Evolutionary conservation across 2,329 filamentous ascomycete genomes (phyloP), one percentile per base, ranked within the genome.

Genomic region (Daldinia eschscholtzii): DNA sequence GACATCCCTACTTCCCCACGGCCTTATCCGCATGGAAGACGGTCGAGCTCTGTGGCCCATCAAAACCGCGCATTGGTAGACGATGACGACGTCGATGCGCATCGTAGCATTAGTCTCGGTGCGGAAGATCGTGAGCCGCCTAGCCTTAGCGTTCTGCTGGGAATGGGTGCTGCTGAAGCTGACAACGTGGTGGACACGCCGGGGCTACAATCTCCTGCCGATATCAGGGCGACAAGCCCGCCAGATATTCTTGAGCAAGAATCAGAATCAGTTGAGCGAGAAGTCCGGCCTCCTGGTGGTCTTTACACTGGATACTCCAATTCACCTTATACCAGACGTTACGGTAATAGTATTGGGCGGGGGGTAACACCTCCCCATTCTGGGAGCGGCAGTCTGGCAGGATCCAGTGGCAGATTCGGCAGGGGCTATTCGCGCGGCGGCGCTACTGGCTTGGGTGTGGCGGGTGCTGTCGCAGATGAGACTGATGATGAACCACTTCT

Each of bases 1-100:
- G 90, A 92, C 70, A 93, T 93, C 46, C 91, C 91, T 0, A 83
- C 90, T 1, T 93, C 91, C 0, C 92, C 92, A 3, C 85, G 91
- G 57, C 83, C 87, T 33, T 83, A 82, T 33, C 83, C 83, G 2
- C 84, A 87, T 69, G 84, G 83, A 52, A 83, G 91, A 60, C 84
- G 91, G n/a, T 89, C 91, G 1, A 92, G 89, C 78, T 93, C 91
- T 2, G 90, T 89, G 6, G 89, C 88, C 2, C 89, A 91, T 71
- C 88, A 90, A 73, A 86, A 87, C 53, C 84, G 88, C 37, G 80
- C 83, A 9, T 68, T 84, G 28, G 79, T 79, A 9, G 86, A 89
- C 26, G 85, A 90, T 1, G 90, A 91, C 6, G 88, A 90, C 6
- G 80, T 83, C 0, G 90, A 92, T 35, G 84, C 83, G 18, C 85